Base-by-base conservation (phyloP, 208 protist genomes). In the Trypanosoma scelopori region DNA sequence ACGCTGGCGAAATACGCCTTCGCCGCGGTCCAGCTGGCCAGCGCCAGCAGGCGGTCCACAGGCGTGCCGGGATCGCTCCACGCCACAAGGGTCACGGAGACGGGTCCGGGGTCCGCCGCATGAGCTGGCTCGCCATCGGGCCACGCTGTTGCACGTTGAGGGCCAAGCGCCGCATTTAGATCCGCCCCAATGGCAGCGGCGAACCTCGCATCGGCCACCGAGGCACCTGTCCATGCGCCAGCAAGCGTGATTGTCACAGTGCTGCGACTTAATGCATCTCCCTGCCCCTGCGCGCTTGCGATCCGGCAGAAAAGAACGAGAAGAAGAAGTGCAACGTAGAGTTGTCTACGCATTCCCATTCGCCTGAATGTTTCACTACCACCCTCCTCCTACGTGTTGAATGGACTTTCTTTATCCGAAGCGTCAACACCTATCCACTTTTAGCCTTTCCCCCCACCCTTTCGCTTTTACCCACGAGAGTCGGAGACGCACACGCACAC, bases 31-130 rank as follows among this genome's bases (percentile, higher is more conserved):
- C 65, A 71, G 9, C 1, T 22, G 25, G 65, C 32, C 12, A 28
- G 13, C 37, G 1, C 5, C 11, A 71, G 41, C 20, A 71, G 20
- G 12, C 5, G 32, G 25, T 64, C 41, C 25, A 63, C 45, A 6
- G 42, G n/a, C 18, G 55, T 71, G 16, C 55, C 65, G 9, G 39
- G n/a, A 41, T 71, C 55, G 9, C 65, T 43, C 65, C 65, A 71
- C 27, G 25, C 51, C 13, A 61, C 45, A 15, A 71, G 41, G 18
- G 13, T 22, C 2, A 71, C 25, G n/a, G 23, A 39, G 7, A 39
- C 52, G 32, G 20, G 13, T 18, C 62, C 53, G 20, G 39, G 20
- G 41, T 28, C 41, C 22, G 42, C 55, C 7, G 18, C 13, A 45
- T 61, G 22, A 32, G 46, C 32, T 4, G 50, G 18, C 3, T 7